These are phyloP conservation scores for Vigna hirtella DNA, from an alignment of 306 rosid genomes.

Conservation along the genomic window DNA sequence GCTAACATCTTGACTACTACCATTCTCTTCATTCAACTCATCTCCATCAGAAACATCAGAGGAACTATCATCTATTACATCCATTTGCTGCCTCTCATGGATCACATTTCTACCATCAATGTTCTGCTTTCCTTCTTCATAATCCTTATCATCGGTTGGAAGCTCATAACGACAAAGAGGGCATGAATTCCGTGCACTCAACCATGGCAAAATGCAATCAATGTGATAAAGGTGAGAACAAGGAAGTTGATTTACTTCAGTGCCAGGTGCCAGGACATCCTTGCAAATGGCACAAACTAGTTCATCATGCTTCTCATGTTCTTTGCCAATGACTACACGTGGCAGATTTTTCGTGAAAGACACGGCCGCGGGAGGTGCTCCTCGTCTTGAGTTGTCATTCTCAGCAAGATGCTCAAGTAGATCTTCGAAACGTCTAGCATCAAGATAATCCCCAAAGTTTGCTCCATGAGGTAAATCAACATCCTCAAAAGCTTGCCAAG, in stretches of 20 bases:
- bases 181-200: constrained; percentile 86
- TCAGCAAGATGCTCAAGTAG: constrained; percentile 80
- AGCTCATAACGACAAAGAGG: constrained; percentile 95
- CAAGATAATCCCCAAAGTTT: constrained; percentile 72
- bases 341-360: constrained; percentile 72
- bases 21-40: constrained; percentile 55
- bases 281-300: constrained; percentile 91
- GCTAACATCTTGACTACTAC: constrained; percentile 40
- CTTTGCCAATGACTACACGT: constrained; percentile 58
- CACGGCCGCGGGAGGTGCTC: constrained; percentile 87
- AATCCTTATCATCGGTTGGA: constrained; percentile 92
- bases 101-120: constrained; percentile 45
- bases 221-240: constrained; percentile 90
- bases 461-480: constrained; percentile 53
- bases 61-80: constrained; percentile 55
- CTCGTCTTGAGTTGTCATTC: constrained; percentile 79
- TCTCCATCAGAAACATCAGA: constrained; percentile 53
- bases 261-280: constrained; percentile 64
- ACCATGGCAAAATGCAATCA: constrained; percentile 89
- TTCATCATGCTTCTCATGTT: constrained; percentile 70
- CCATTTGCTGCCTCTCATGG: constrained; percentile 51
- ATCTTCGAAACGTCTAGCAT: constrained; percentile 69
- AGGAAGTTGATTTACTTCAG: constrained; percentile 81
- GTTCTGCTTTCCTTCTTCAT: constrained; percentile 76
- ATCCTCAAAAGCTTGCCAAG: constrained; percentile 57